Percentiles rank a stretch among this genome's conserved stretches.
phyloP scores from a whole-genome alignment of 306 rosid species.

The Pyrus bretschneideri region DNA sequence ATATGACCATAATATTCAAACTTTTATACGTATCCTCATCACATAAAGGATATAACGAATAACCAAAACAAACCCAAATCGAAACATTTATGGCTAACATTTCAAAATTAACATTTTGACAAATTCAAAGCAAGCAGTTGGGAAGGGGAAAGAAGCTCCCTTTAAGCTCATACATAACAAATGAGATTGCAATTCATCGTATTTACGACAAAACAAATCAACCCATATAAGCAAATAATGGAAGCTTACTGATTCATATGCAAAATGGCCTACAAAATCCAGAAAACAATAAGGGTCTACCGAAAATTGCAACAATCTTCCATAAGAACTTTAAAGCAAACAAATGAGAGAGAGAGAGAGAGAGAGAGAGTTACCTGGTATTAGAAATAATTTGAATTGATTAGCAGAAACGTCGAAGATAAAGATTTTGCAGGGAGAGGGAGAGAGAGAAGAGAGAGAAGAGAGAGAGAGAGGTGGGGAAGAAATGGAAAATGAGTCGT shows the following conservation, averaged over 20 bases:
- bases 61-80: background rate
- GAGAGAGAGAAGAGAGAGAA: background rate
- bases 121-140: background rate
- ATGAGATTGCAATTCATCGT: background rate
- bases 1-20: background rate
- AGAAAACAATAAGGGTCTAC: background rate
- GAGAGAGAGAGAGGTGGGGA: background rate
- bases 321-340: background rate
- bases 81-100: background rate
- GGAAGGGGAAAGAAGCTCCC: background rate
- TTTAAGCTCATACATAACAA: background rate
- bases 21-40: background rate
- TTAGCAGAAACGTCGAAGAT: conserved; percentile 18
- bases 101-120: background rate
- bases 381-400: background rate
- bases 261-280: background rate
- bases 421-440: background rate
- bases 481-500: background rate
- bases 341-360: background rate
- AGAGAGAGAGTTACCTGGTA: conserved; percentile 20
- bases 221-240: background rate
- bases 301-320: background rate
- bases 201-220: background rate
- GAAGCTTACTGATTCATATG: background rate
- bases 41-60: too few relatives aligned